Evolutionary conservation across 1,284 basidiomycete genomes (phyloP), one percentile per base, ranked within the genome.

Genomic region (Leccinum pallidistipes): DNA sequence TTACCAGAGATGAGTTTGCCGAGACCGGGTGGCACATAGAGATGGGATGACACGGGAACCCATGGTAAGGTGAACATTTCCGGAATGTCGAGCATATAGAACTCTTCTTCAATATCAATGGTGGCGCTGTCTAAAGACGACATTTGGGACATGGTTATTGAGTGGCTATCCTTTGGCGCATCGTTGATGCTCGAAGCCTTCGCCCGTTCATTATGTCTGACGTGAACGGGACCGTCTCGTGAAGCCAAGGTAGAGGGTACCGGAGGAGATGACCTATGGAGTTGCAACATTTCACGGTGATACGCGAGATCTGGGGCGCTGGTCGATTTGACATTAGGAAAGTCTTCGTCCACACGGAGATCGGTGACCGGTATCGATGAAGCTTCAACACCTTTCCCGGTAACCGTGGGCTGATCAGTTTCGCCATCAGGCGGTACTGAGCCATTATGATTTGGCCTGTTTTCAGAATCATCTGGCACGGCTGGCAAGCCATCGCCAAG

Each of bases 1-100:
- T 55, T 60, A 79, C 77, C 70, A 40, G 73, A 69, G 49, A 80
- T 67, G 43, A 80, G 74, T 55, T 69, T 75, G 40, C 69, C 70
- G 8, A 79, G 65, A 9, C 69, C 64, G 1, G 75, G 73, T 0
- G 78, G 78, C 10, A 80, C 71, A 57, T 78, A 80, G 9, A 78
- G 61, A 45, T 65, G 66, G 14, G 66, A 61, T 24, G 63, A 45
- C 49, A 66, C 57, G 3, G 69, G 62, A 31, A 66, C 70, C 76
- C 76, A 77, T 4, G 78, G 76, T 6, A 73, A 62, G 11, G 67
- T 61, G 27, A 75, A 70, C 47, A 76, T 59, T 18, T 78, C 77
- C 7, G 72, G 69, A 29, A 74, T 47, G 43, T 77, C 78, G 12
- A 79, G 63, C 70, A 79, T 71, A 51, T 72, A 64, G 59, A 79